phyloP scores from a whole-genome alignment of 2,329 filamentous ascomycete species.

The Talaromyces sp. region DNA sequence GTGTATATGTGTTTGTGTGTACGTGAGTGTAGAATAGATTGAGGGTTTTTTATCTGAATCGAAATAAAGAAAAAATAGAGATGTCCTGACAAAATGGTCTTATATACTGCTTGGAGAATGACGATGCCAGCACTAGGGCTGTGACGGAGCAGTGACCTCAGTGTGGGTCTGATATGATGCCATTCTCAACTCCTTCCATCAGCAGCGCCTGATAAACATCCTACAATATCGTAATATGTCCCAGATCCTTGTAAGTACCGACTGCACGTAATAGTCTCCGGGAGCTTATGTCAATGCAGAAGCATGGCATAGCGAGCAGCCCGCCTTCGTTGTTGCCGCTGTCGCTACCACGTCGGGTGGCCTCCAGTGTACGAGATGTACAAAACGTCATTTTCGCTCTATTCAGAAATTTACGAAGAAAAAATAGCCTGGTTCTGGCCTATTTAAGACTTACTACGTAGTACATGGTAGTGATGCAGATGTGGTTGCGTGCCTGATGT shows the following conservation, averaged over 20 bases:
- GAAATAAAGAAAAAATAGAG: not conserved
- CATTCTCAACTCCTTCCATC: not conserved
- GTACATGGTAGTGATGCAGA: not conserved
- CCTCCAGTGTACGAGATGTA: not conserved
- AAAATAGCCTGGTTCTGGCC: not conserved
- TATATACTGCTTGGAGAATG: not conserved
- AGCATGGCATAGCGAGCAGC: not conserved
- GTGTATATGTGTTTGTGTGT: too few species aligned
- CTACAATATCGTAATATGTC: too few species aligned
- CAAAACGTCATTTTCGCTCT: not conserved
- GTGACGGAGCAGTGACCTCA: conserved; percentile 17
- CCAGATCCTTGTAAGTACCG: not conserved
- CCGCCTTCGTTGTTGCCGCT: not conserved
- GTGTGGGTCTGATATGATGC: conserved; percentile 15
- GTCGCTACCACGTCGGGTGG: not conserved
- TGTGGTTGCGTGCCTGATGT: not conserved
- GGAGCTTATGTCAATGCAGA: not conserved
- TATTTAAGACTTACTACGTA: not conserved
- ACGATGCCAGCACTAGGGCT: not conserved
- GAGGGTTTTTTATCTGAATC: too few species aligned
- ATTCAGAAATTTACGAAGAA: not conserved
- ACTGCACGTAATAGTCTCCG: not conserved
- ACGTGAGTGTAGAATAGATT: too few species aligned
- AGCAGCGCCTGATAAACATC: not conserved
- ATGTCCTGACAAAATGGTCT: not conserved